A percentile compares a stretch with the other conserved stretches of the same genome.
Conservation (phyloP, 306 rosid genomes). For the Heteromeles arbutifolia region DNA sequence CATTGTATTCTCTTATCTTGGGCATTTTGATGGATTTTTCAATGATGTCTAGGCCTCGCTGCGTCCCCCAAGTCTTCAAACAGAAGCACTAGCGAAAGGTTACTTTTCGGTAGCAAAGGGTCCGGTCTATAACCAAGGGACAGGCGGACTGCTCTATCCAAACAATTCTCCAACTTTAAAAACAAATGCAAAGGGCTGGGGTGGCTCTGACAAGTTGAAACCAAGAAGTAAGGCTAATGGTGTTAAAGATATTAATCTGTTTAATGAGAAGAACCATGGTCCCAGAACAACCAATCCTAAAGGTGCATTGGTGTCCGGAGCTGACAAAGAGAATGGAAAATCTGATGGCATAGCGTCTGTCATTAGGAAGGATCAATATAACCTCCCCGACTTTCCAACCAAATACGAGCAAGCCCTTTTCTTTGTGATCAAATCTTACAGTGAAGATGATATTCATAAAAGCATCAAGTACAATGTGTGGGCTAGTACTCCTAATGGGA, state of each 20-base stretch:
- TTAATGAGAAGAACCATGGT: constrained; percentile 49
- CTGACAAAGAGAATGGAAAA: constrained; percentile 28
- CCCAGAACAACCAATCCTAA: constrained; percentile 48
- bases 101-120: constrained; percentile 41
- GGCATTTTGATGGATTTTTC: constrained; percentile 16
- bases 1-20: constrained; percentile 3
- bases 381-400: constrained; percentile 63
- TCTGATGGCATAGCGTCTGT: constrained; percentile 14
- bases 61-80: constrained; percentile 36
- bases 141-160: constrained; percentile 43
- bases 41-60: constrained; percentile 36
- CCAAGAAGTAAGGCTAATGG: constrained; percentile 42
- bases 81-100: constrained; percentile 36
- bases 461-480: constrained; percentile 81
- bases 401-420: constrained; percentile 62
- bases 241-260: constrained; percentile 13
- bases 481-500: constrained; percentile 88
- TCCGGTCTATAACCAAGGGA: constrained; percentile 52
- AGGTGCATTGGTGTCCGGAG: constrained; percentile 25
- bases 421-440: constrained; percentile 80
- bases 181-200: constrained; percentile 48
- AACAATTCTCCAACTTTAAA: constrained; percentile 41
- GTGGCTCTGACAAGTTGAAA: constrained; percentile 53
- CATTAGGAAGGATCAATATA: constrained; percentile 49
- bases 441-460: constrained; percentile 85